Evolutionary conservation across 2,329 filamentous ascomycete species (phyloP).

Genomic region (Albifimbria verrucaria): DNA sequence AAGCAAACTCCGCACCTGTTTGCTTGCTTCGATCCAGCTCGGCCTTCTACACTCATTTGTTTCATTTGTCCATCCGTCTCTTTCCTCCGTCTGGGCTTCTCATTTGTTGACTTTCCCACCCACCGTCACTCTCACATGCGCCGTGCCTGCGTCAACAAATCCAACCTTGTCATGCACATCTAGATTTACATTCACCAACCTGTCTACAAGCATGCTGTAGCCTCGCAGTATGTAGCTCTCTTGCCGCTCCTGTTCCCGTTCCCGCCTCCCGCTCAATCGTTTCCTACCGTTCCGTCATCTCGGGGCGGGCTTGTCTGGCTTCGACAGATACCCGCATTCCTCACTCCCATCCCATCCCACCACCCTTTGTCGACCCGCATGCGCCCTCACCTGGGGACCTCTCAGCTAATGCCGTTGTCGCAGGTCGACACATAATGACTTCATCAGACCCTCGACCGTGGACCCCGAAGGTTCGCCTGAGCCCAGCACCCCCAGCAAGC

Average conservation of each 20-base stretch:
- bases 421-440: slow-evolving; percentile 17
- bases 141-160: background rate
- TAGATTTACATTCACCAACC: background rate
- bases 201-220: background rate
- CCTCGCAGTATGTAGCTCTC: background rate
- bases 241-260: background rate
- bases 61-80: background rate
- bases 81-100: background rate
- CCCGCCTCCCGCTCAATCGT: background rate
- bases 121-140: too few relatives aligned
- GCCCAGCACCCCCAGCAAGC: slow-evolving; percentile 16
- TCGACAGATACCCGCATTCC: background rate
- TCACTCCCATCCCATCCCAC: background rate
- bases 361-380: background rate
- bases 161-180: background rate
- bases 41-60: background rate
- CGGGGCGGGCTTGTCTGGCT: background rate
- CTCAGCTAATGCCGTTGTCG: background rate
- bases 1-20: too few relatives aligned
- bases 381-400: background rate
- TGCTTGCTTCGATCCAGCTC: background rate
- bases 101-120: background rate
- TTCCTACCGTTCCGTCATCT: background rate
- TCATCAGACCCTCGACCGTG: slow-evolving; percentile 19
- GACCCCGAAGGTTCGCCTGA: slow-evolving; percentile 22